These are phyloP conservation scores for Solanum sejunctum DNA, from an alignment of 257 asterid genomes.

Conservation along the genomic window DNA sequence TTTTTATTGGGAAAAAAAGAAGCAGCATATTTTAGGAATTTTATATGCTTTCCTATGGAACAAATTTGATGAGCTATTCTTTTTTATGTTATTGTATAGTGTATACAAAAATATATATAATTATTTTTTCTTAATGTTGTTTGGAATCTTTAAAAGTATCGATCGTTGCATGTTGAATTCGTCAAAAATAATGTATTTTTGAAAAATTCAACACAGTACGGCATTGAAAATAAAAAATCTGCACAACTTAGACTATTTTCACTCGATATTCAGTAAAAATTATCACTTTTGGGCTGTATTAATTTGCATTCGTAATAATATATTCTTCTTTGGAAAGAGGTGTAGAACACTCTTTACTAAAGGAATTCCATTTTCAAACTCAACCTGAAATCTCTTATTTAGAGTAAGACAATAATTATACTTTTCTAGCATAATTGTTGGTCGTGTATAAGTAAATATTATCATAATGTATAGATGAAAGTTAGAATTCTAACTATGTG, in stretches of 20 bases:
- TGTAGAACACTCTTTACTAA: not conserved
- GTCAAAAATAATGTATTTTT: too few species aligned
- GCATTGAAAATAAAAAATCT: too few species aligned
- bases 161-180: too few species aligned
- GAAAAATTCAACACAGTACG: too few species aligned
- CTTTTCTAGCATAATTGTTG: not conserved
- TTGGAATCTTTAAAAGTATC: too few species aligned
- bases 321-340: not conserved
- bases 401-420: not conserved
- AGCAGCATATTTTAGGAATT: not conserved
- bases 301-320: not conserved
- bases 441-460: not conserved
- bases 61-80: not conserved
- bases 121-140: not conserved
- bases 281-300: not conserved
- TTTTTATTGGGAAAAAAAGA: not conserved
- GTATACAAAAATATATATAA: not conserved
- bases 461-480: not conserved
- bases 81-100: not conserved
- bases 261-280: not conserved
- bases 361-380: not conserved
- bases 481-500: not conserved
- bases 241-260: too few species aligned
- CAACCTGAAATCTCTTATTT: not conserved
- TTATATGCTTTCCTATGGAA: not conserved